These are phyloP conservation scores for Drechslerella dactyloides DNA, from an alignment of 2,329 filamentous ascomycete genomes.

Conservation along the genomic window DNA sequence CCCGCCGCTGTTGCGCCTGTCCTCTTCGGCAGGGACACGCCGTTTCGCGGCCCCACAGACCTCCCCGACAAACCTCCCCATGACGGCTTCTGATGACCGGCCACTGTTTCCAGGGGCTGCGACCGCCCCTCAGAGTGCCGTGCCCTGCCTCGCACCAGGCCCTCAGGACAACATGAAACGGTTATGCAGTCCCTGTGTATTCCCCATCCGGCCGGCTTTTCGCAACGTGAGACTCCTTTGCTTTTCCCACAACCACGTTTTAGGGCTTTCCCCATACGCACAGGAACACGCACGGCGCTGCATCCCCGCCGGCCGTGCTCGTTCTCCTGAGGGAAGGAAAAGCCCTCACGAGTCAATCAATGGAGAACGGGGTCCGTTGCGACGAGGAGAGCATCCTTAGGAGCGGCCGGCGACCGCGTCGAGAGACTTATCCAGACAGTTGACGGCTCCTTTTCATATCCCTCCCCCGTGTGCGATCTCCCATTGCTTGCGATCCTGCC, in stretches of 20 bases:
- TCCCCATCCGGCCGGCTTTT: slow-evolving; percentile 1
- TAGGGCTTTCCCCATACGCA: no score
- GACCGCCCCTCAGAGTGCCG: slow-evolving; percentile 12
- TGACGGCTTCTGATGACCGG: slow-evolving; percentile 19
- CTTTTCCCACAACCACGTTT: slow-evolving; percentile 2
- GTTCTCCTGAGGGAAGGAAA: slow-evolving; percentile 1
- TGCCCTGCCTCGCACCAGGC: slow-evolving; percentile 16
- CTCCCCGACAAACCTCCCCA: slow-evolving; percentile 1
- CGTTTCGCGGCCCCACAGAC: slow-evolving; percentile 8
- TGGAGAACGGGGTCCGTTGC: slow-evolving; percentile 12
- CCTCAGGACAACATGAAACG: slow-evolving; percentile 44
- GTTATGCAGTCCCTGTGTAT: slow-evolving; percentile 43
- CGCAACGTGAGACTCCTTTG: slow-evolving; percentile 17
- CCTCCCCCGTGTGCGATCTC: slow-evolving; percentile 9
- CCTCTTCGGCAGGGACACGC: slow-evolving; percentile 8
- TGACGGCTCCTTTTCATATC: slow-evolving; percentile 25
- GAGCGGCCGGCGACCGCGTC: not conserved
- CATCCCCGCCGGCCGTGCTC: not conserved
- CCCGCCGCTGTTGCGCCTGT: slow-evolving; percentile 7
- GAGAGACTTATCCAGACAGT: slow-evolving; percentile 23
- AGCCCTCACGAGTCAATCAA: slow-evolving; percentile 16
- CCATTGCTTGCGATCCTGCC: not conserved
- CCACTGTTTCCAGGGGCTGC: slow-evolving; percentile 40
- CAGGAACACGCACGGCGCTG: no score
- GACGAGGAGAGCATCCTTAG: slow-evolving; percentile 4